Base-by-base conservation (phyloP, 805 yeast genomes). In the Lipomyces starkeyi region DNA sequence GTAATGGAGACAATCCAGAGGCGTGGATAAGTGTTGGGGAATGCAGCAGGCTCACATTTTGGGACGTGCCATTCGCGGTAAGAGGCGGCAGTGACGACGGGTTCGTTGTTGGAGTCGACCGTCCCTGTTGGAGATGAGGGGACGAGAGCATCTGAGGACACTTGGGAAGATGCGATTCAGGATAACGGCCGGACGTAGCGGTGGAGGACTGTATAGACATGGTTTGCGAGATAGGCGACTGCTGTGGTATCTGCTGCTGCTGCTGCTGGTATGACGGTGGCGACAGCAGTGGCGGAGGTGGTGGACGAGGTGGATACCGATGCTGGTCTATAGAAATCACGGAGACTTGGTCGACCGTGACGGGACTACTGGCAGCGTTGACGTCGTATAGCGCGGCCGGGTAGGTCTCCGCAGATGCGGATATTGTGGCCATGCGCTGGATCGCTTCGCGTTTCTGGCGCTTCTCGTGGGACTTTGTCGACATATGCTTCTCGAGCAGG, bases 401-500 rank as follows among this genome's bases (percentile, higher is more conserved):
- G 9, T 5, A 43, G 49, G 49, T 2, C 22, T 43, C 49, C 49
- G 14, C 49, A 14, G 40, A 37, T 37, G 40, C 49, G 49, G 20
- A n/a, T 52, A 60, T 61, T 25, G 52, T 47, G 52, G 52, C 32
- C 58, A 62, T 35, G 22, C 54, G 68, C 61, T 64, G 64, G 63
- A 60, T 59, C 22, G 68, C 69, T 54, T 71, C 74, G 17, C 73
- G 63, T 59, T 66, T 66, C 63, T 63, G 70, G 14, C 74, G 65
- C 62, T 69, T 72, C 57, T 71, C 74, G 58, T 74, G 76, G 14
- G 75, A 61, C 59, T 74, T 74, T 4, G 74, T 71, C 1, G 63
- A 60, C 58, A 67, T 61, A 27, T 73, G 74, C 73, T 77, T 77
- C 52, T 73, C 75, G 27, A 77, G 71, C 57, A 77, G 64, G 63